Conservation (phyloP, 169 alveolate species). For the Plasmodium knowlesi region DNA sequence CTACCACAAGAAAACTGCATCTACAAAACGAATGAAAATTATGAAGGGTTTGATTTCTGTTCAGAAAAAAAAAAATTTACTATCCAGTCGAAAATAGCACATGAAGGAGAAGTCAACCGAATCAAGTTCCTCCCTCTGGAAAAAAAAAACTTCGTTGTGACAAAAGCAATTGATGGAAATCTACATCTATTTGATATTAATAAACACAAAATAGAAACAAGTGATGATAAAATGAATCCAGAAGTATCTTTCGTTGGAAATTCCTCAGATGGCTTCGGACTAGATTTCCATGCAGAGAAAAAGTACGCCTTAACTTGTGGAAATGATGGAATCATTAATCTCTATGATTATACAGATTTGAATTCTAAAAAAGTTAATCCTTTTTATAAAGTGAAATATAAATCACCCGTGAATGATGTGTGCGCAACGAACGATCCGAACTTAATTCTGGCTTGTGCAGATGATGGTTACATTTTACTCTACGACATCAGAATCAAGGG, state of each 20-base stretch:
- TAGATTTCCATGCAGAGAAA: constrained; percentile 12
- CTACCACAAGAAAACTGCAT: constrained; percentile 55
- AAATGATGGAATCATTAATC: constrained; percentile 39
- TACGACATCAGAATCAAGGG: constrained; percentile 33
- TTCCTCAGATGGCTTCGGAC: constrained; percentile 47
- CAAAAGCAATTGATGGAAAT: constrained; percentile 54
- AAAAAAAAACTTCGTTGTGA: constrained; percentile 35
- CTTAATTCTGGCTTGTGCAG: constrained; percentile 54
- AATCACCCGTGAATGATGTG: constrained; percentile 43
- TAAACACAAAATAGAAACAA: constrained; percentile 46
- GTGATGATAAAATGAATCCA: constrained; percentile 52
- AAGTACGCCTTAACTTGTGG: constrained; percentile 43
- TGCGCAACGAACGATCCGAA: constrained; percentile 58
- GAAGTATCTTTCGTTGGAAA: constrained; percentile 56
- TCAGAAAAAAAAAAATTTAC: constrained; percentile 56
- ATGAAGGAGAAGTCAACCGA: constrained; percentile 66
- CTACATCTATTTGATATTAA: constrained; percentile 54
- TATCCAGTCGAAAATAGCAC: constrained; percentile 37
- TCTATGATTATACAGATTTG: constrained; percentile 16
- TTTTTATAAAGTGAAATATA: constrained; percentile 40
- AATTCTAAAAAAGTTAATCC: neutral
- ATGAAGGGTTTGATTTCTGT: constrained; percentile 59
- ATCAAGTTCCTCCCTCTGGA: constrained; percentile 42
- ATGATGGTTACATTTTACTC: constrained; percentile 48
- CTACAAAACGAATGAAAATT: constrained; percentile 33